phyloP scores from a whole-genome alignment of 2,329 filamentous ascomycete genomes.

The Bipolaris sorokiniana region DNA sequence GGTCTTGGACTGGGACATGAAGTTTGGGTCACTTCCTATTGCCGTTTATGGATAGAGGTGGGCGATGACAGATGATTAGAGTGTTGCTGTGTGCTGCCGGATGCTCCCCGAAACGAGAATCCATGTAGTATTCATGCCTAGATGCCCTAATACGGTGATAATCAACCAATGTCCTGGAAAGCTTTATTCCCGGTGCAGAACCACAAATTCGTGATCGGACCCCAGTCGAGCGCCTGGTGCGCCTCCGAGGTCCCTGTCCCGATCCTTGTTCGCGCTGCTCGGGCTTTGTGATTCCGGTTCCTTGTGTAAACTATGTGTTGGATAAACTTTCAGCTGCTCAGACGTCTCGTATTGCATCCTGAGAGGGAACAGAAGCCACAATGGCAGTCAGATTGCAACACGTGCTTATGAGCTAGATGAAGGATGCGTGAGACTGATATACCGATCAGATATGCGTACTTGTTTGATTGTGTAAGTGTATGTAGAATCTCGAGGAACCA shows the following conservation, averaged over 20 bases:
- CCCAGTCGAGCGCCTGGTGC: too few species aligned
- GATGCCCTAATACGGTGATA: neutral
- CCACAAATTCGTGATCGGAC: neutral
- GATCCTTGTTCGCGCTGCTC: neutral
- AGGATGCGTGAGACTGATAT: neutral
- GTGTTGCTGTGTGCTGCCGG: neutral
- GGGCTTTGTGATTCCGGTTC: neutral
- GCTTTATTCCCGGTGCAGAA: neutral
- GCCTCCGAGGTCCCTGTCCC: neutral
- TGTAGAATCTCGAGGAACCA: neutral
- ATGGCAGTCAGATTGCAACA: neutral
- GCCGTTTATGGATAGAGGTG: neutral
- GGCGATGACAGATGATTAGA: constrained; percentile 3
- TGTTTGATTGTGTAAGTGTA: neutral
- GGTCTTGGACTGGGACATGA: neutral
- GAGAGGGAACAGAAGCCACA: neutral
- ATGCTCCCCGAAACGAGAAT: neutral
- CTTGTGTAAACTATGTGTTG: neutral
- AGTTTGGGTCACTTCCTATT: neutral
- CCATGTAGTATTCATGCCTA: neutral
- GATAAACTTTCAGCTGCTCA: neutral
- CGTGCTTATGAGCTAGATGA: neutral
- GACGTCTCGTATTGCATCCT: neutral
- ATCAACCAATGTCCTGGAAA: neutral
- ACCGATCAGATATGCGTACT: neutral